A percentile compares a stretch with the other conserved stretches of the same genome.
Evolutionary conservation across 768 basidiomycete genomes (phyloP).

Genomic region (Aureoboletus auriporus): DNA sequence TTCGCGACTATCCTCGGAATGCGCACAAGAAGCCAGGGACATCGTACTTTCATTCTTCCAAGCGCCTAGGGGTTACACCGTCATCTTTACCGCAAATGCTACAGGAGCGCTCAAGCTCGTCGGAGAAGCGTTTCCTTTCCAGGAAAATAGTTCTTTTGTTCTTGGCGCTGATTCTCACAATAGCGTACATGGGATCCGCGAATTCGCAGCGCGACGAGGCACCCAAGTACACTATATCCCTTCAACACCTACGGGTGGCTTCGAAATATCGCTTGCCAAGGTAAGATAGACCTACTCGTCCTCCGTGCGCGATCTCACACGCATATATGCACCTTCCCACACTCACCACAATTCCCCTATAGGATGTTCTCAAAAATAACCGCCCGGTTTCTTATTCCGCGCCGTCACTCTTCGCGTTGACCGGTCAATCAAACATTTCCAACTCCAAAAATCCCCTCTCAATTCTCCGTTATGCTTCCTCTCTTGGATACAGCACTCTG

Average conservation of each 20-base stretch:
- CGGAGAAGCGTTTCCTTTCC: constrained; percentile 77
- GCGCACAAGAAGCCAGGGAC: constrained; percentile 63
- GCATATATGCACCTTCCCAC: constrained; percentile 18
- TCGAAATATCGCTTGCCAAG: constrained; percentile 55
- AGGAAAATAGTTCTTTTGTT: constrained; percentile 52
- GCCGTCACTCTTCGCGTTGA: constrained; percentile 68
- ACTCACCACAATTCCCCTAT: constrained; percentile 1
- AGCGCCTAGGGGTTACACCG: constrained; percentile 72
- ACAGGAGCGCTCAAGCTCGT: constrained; percentile 77
- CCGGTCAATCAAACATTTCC: constrained; percentile 79
- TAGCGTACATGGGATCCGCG: constrained; percentile 77
- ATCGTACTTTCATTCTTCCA: constrained; percentile 75
- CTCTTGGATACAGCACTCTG: constrained; percentile 69
- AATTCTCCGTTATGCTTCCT: constrained; percentile 58
- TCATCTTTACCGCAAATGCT: constrained; percentile 80
- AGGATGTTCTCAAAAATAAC: constrained; percentile 55
- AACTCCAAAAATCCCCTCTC: constrained; percentile 70
- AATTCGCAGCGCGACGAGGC: constrained; percentile 57
- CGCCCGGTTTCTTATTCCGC: constrained; percentile 35
- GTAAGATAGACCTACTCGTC: constrained; percentile 33
- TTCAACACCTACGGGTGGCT: constrained; percentile 60
- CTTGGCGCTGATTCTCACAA: constrained; percentile 80
- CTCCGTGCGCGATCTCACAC: neutral
- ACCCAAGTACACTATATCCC: constrained; percentile 62
- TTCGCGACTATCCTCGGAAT: constrained; percentile 64